Conservation (phyloP, 192 early-diverging fungal species). For the Glomus cerebriforme region DNA sequence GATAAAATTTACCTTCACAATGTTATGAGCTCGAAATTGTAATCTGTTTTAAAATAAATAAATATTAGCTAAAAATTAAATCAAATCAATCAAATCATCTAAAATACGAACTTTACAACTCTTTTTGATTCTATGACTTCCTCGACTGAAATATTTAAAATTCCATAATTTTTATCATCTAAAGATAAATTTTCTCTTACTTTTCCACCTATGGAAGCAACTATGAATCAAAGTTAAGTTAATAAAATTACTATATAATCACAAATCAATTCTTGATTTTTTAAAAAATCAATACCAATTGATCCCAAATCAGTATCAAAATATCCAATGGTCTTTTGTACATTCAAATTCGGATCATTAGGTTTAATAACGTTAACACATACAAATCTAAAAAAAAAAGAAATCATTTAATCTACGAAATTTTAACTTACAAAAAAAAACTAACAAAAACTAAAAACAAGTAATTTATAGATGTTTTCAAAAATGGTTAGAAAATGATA, state of each 20-base stretch:
- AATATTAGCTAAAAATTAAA: slow-evolving; percentile 18
- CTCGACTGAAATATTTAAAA: slow-evolving; percentile 49
- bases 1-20: slow-evolving; percentile 38
- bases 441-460: no score
- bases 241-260: no score
- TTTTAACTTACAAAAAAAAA: no score
- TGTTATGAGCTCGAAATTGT: slow-evolving; percentile 38
- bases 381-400: slow-evolving; percentile 31
- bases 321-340: slow-evolving; percentile 44
- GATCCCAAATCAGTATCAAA: slow-evolving; percentile 46
- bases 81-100: neutral
- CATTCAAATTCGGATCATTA: slow-evolving; percentile 40
- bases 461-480: no score
- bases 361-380: slow-evolving; percentile 43
- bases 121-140: slow-evolving; percentile 37
- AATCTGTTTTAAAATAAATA: slow-evolving; percentile 35
- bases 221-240: no score
- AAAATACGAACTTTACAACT: slow-evolving; percentile 38
- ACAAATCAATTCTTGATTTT: no score
- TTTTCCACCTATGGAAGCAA: neutral
- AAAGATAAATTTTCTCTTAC: neutral
- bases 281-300: slow-evolving; percentile 43
- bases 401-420: no score
- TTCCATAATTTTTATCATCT: slow-evolving; percentile 48
- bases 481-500: no score